Percentiles rank a stretch among this genome's conserved stretches.
phyloP scores from a whole-genome alignment of 345 rosid species.

The Eucalyptus rudis region DNA sequence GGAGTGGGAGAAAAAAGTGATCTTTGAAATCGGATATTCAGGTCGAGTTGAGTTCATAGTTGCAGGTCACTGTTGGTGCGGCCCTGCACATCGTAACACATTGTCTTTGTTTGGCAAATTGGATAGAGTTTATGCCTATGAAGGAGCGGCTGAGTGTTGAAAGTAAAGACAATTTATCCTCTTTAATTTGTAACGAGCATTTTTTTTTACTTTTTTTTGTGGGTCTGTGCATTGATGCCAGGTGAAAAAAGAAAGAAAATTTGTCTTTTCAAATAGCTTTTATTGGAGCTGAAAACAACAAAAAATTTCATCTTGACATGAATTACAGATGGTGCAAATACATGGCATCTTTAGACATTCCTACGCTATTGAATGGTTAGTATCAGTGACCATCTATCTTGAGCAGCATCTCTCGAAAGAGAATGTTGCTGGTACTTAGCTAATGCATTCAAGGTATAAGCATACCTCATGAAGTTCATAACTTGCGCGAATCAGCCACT shows the following conservation, averaged over 20 bases:
- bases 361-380: background rate
- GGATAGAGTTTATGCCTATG: background rate
- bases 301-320: background rate
- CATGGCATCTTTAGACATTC: background rate
- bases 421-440: background rate
- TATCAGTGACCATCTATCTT: background rate
- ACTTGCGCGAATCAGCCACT: background rate
- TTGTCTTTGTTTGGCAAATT: background rate
- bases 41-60: background rate
- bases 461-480: background rate
- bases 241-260: background rate
- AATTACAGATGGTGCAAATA: background rate
- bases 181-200: background rate
- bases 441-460: background rate
- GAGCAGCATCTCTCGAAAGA: background rate
- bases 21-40: background rate
- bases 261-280: background rate
- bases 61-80: background rate
- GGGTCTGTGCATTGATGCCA: background rate
- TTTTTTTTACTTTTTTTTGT: background rate
- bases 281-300: background rate
- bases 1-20: background rate
- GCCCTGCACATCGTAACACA: background rate
- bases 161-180: background rate
- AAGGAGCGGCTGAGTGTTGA: background rate